phyloP scores from a whole-genome alignment of 352 stramenopile genomes.

The Pythium sp. region DNA sequence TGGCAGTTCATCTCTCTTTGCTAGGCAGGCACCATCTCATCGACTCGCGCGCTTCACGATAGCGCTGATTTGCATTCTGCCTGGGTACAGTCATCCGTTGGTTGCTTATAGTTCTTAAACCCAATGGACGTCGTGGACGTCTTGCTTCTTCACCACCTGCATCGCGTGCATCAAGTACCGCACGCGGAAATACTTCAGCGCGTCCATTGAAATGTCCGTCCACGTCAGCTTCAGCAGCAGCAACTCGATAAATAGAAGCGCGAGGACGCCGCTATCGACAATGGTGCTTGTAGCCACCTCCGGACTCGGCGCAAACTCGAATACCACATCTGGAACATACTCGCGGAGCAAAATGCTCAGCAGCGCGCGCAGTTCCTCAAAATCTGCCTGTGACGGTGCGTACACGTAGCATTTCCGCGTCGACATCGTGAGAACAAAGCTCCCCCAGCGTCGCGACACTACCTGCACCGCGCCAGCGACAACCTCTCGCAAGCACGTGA shows the following conservation, averaged over 20 bases:
- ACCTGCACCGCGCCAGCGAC: slow-evolving; percentile 1
- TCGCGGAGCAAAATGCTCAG: neutral
- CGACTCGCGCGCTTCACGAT: no score
- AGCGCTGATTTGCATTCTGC: no score
- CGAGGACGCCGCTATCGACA: neutral
- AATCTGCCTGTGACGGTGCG: neutral
- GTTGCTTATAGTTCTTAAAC: neutral
- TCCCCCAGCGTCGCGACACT: slow-evolving; percentile 1
- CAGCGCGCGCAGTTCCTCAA: neutral
- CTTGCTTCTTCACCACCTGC: slow-evolving; percentile 11
- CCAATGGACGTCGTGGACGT: slow-evolving; percentile 14
- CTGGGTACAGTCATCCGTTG: no score
- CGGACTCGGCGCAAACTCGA: slow-evolving; percentile 3
- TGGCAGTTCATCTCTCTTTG: no score
- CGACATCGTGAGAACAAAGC: neutral
- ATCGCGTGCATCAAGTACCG: slow-evolving; percentile 4
- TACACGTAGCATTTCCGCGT: slow-evolving; percentile 4
- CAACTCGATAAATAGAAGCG: slow-evolving; percentile 7
- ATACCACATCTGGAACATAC: neutral
- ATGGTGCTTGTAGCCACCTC: neutral
- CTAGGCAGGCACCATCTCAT: no score
- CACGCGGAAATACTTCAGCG: neutral
- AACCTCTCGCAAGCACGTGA: neutral
- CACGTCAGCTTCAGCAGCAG: slow-evolving; percentile 3
- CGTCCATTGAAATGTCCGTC: neutral